Base-by-base conservation (phyloP, 2,329 filamentous ascomycete species). In the Zymoseptoria ardabiliae region DNA sequence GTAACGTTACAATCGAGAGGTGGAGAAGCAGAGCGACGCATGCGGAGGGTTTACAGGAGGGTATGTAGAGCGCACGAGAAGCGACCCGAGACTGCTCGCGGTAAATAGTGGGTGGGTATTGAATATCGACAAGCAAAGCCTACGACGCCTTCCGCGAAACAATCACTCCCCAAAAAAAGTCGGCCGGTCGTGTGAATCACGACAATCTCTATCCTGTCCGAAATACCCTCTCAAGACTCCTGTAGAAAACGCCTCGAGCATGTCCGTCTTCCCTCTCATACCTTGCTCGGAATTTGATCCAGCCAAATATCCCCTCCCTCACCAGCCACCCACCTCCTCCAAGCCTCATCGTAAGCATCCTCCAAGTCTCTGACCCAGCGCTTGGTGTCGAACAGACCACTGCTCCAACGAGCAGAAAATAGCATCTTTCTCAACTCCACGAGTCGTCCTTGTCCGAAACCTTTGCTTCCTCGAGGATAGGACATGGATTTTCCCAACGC, bases 281-380 rank as follows among this genome's bases (percentile, higher is more conserved):
- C 53, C 53, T 57, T 58, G 25, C 54, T 50, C 13, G 63, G 63
- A 19, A 72, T 54, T 50, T 68, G 61, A 28, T 72, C 67, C 71
- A 99, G 81, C 81, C 91, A 94, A 65, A 99, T 96, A 78, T 99
- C 94, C 8, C 93, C 92, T n/a, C 89, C 87, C 74, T 91, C 84
- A 11, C 91, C 92, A 49, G 78, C 80, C 48, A 92, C 91, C 93
- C 94, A 99, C 71, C 85, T 83, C 67, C 81, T 81, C 94, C 94
- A 99, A 19, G 92, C 91, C 71, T 89, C 84, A 65, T 89, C 86
- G 73, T 97, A 99, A 11, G 91, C 92, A 62, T 84, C 81, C 77
- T 99, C 94, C 20, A 99, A 77, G 75, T 97, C 92, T 53, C 81
- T 77, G 23, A 97, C 93, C 94, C 94, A 99, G 66, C 94, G 83